These are phyloP conservation scores for Fusarium lateritium DNA, from an alignment of 2,329 filamentous ascomycete genomes.

Conservation along the genomic window DNA sequence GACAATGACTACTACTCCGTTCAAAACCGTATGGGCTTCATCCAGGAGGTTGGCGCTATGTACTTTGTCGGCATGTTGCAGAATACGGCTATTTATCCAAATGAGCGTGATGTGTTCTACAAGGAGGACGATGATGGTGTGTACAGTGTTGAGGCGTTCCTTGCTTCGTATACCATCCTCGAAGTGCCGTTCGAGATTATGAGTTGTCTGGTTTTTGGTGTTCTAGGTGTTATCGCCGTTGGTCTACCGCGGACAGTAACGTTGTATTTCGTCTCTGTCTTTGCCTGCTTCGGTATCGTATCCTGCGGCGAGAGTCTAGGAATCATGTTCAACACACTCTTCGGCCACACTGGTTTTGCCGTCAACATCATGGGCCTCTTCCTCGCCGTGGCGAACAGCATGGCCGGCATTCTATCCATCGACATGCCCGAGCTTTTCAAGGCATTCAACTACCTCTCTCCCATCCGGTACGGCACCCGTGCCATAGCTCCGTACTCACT, in stretches of 20 bases:
- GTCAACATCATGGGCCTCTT: conserved; percentile 80
- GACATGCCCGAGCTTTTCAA: conserved; percentile 76
- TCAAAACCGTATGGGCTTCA: conserved; percentile 80
- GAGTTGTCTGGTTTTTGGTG: conserved; percentile 75
- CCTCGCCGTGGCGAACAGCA: conserved; percentile 78
- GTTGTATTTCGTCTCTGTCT: conserved; percentile 78
- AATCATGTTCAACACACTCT: conserved; percentile 85
- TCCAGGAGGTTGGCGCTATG: conserved; percentile 79
- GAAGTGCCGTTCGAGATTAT: conserved; percentile 81
- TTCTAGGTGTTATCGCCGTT: conserved; percentile 74
- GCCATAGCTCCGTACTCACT: conserved; percentile 78
- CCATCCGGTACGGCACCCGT: conserved; percentile 77
- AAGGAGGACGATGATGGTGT: conserved; percentile 81
- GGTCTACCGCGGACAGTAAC: conserved; percentile 73
- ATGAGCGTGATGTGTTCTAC: conserved; percentile 82
- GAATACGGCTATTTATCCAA: conserved; percentile 81
- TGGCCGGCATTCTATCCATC: conserved; percentile 80
- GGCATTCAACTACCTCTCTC: conserved; percentile 79
- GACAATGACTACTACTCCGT: conserved; percentile 78
- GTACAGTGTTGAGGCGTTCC: conserved; percentile 80
- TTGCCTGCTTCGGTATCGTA: conserved; percentile 80
- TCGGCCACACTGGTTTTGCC: conserved; percentile 81
- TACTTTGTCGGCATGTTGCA: conserved; percentile 86
- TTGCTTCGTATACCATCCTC: conserved; percentile 77
- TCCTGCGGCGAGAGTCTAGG: conserved; percentile 82